Base-by-base conservation (phyloP, 2,329 filamentous ascomycete species). In the Botryotinia calthae region DNA sequence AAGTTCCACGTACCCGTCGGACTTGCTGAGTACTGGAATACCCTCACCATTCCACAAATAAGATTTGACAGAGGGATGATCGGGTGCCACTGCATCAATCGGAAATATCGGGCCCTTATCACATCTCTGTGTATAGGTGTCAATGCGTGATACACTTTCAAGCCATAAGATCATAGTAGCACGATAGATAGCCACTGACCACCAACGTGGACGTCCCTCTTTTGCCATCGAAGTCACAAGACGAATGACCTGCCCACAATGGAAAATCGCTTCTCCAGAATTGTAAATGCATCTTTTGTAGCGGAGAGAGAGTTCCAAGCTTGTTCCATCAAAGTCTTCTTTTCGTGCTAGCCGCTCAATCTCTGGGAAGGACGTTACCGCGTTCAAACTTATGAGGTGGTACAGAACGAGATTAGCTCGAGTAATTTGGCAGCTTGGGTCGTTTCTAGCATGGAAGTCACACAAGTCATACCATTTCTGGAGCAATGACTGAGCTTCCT, bases 171-270 rank as follows among this genome's bases (percentile, higher is more conserved):
- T 86, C 72, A 91, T 82, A 6, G 86, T 86, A 2, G 86, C 90
- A n/a, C 91, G 88, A 79, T 93, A 93, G 58, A 93, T 83, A 4
- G 90, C 90, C 2, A 86, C 87, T n/a, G 89, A 84, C 90, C 90
- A 93, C 91, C 91, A 93, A 54, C 86, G 87, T 9, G 91, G 91
- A 34, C 89, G 86, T 4, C 87, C 84, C 66, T 88, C 86, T 44
- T 83, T 82, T 2, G 88, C 85, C 86, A 93, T 91, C 22, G 83
- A 82, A 10, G 87, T 84, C 56, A 92, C 81, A 18, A 91, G 84
- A 5, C 89, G 85, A 61, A 91, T 82, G 5, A 92, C 86, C 81
- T 93, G 91, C 1, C 90, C 90, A 74, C 88, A 89, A 79, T 93
- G 91, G 80, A 89, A 89, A 67, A 91, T 82, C 31, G 89, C 87